Evolutionary conservation across 768 basidiomycete species (phyloP).

Genomic region (Daedaleopsis sinensis): DNA sequence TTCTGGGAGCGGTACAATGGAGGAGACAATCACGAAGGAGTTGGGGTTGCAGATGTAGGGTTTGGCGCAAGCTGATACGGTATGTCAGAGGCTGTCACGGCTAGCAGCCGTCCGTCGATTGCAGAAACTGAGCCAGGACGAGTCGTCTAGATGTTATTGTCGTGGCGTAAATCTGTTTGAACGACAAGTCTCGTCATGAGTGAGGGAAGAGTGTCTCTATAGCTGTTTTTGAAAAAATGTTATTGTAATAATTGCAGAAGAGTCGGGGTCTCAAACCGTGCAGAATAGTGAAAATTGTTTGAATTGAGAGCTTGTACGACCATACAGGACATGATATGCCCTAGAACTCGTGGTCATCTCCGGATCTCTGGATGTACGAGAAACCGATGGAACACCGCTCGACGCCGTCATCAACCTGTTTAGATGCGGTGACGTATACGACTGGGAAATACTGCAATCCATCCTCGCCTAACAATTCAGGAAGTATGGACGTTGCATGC

Average conservation of each 20-base stretch:
- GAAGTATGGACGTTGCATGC: conserved; percentile 50
- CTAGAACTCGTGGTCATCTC: conserved; percentile 95
- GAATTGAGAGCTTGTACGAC: background rate
- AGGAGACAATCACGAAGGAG: conserved; percentile 36
- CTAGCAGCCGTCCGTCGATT: conserved; percentile 44
- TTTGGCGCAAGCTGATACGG: conserved; percentile 12
- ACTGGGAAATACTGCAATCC: conserved; percentile 60
- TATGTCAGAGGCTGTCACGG: conserved; percentile 40
- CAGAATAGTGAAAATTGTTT: too few relatives aligned
- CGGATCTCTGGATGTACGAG: conserved; percentile 90
- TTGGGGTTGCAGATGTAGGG: conserved; percentile 2
- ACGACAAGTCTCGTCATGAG: conserved; percentile 39
- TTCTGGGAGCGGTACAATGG: background rate
- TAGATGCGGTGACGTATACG: conserved; percentile 86
- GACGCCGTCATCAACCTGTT: conserved; percentile 58
- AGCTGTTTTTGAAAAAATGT: conserved; percentile 48
- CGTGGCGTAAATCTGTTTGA: background rate
- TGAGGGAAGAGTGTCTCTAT: conserved; percentile 51
- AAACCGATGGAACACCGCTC: conserved; percentile 72
- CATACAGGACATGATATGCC: conserved; percentile 52
- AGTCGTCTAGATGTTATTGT: conserved; percentile 12
- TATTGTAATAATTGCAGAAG: conserved; percentile 70
- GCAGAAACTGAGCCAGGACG: conserved; percentile 37
- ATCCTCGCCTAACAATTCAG: conserved; percentile 37
- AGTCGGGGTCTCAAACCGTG: conserved; percentile 75